Evolutionary conservation across 2,329 filamentous ascomycete species (phyloP), one percentile per base, ranked within the genome.

Genomic region (Aschersonia sp.): DNA sequence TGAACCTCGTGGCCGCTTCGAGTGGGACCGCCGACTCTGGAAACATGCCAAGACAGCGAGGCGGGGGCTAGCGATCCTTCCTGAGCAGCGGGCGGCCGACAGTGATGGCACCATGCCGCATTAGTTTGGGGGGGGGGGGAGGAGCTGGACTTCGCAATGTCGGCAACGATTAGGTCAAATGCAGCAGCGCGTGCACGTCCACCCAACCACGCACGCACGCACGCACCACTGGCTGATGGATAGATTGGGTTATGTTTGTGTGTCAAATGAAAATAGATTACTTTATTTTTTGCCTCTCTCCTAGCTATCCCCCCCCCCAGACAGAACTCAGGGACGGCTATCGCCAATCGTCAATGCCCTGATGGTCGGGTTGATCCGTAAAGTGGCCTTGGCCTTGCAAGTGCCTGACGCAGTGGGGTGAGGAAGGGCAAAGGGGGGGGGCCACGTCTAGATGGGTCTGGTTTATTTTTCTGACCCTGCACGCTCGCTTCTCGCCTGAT

Each of bases 1-100:
- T 38, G 7, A 40, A 40, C 43, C 31, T 38, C 43, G 43, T 41
- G 40, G 44, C 29, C 49, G 49, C 48, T 50, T 46, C 38, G 48
- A 41, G 46, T 50, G 49, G 46, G 45, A 40, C 46, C 46, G 12
- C 44, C 32, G 45, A 43, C 7, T 31, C 45, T 47, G 40, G 40
- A 43, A 30, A 38, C 20, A 32, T 40, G 9, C 45, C 41, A 47
- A 45, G 43, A 43, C 28, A 41, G 35, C 43, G 44, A 45, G 9
- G 38, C 5, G 35, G 44, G 31, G 48, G 46, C 30, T 43, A 46
- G 44, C 43, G 40, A 43, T 7, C 32, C 32, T 38, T 7, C 32
- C 32, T 43, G 28, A 6, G 7, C 12, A 10, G 43, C 40, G 29
- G 44, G 30, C 32, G 47, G 32, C 7, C 20, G 45, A 47, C 43